Base-by-base conservation (phyloP, 148 eudicot genomes). In the Chenopodium berlandieri region DNA sequence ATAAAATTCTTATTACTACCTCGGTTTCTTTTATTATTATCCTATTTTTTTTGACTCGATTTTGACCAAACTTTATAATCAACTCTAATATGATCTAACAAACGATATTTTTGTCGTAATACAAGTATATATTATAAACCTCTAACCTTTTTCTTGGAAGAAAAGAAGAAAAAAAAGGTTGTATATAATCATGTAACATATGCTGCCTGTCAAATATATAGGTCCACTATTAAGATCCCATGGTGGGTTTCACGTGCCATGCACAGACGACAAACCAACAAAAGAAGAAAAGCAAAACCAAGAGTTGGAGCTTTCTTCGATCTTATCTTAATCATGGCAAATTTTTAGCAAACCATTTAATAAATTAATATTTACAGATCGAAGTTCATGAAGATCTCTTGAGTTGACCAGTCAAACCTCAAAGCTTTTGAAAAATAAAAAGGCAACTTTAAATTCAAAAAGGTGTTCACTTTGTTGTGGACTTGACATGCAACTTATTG, bases 331-430 rank as follows among this genome's bases (percentile, higher is more conserved):
- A 40, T 40, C 44, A 63, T 72, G 69, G 56, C 34, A 40, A 72
- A 54, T 37, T 10, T 40, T 22, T 5, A 78, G 10, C 14, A 52
- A 25, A 31, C 9, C 25, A 58, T 40, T 40, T 4, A 40, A 40
- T 40, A 16, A 2, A 46, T 2, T 23, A 7, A 73, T 10, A 72
- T 19, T 44, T 14, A 48, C 56, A 73, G 23, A 50, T 12, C 9
- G 4, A 52, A 31, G 40, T n/a, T 52, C 64, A 56, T 40, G 50
- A 71, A 63, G 34, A 64, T 66, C 73, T 47, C 4, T 47, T 46
- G 56, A 25, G 83, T 47, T 78, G 88, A 86, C 85, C 85, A 80
- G 88, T 86, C 88, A 86, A 85, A 86, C 2, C 62, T 31, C n/a
- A 31, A 67, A 30, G 54, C 14, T 19, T 6, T 37, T 65, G 32